Conservation (phyloP, 805 yeast species). For the Pichia californica region DNA sequence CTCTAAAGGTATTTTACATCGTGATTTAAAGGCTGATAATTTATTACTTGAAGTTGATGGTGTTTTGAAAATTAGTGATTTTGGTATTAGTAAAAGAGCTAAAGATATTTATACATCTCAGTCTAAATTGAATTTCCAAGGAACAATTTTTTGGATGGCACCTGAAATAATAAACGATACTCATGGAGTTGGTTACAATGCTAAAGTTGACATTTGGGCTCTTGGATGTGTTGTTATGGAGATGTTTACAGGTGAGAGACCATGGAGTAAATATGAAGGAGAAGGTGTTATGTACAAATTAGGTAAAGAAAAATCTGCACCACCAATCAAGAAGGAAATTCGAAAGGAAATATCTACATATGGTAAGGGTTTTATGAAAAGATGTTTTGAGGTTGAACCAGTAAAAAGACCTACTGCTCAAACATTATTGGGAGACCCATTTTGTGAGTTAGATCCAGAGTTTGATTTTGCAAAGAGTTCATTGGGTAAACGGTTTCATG, state of each 20-base stretch:
- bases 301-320: slow-evolving; percentile 76
- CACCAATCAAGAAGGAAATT: slow-evolving; percentile 94
- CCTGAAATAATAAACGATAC: slow-evolving; percentile 94
- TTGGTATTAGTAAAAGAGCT: slow-evolving; percentile 87
- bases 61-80: slow-evolving; percentile 89
- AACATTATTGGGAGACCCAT: slow-evolving; percentile 46
- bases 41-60: slow-evolving; percentile 85
- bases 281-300: slow-evolving; percentile 88
- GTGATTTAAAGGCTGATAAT: slow-evolving; percentile 94
- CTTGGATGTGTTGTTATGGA: slow-evolving; percentile 94
- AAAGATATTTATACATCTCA: slow-evolving; percentile 83
- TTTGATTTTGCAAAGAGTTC: slow-evolving; percentile 28
- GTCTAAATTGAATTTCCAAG: slow-evolving; percentile 91
- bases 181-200: slow-evolving; percentile 87
- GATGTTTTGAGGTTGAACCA: slow-evolving; percentile 75
- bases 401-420: slow-evolving; percentile 84
- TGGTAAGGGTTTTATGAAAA: slow-evolving; percentile 66
- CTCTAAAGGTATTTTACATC: slow-evolving; percentile 77
- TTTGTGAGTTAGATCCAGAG: slow-evolving; percentile 20
- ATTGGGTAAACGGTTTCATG: slow-evolving; percentile 26
- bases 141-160: slow-evolving; percentile 99
- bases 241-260: slow-evolving; percentile 96
- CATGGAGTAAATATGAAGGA: slow-evolving; percentile 95
- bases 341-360: slow-evolving; percentile 50
- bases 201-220: slow-evolving; percentile 98